Evolutionary conservation across 441 rosid genomes (phyloP).

Genomic region (Geranium incanum): DNA sequence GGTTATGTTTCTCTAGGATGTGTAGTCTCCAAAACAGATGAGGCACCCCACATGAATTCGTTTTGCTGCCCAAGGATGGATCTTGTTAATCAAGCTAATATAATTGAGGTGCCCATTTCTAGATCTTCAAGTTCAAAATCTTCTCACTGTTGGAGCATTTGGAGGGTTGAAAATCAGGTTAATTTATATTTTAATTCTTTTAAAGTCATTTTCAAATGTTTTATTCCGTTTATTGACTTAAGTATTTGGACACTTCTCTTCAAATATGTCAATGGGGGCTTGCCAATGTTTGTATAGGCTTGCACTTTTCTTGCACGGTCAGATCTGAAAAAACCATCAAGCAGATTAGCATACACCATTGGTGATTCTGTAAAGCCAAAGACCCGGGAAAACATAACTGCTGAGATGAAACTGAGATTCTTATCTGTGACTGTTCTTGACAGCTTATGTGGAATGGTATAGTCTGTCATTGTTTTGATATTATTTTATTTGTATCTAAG

Average conservation of each 20-base stretch:
- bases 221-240: constrained; percentile 5
- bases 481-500: not conserved
- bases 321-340: constrained; percentile 83
- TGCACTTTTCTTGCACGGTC: constrained; percentile 93
- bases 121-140: constrained; percentile 75
- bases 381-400: constrained; percentile 71
- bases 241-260: not conserved
- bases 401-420: constrained; percentile 80
- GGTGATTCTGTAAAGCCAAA: constrained; percentile 91
- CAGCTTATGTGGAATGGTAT: constrained; percentile 92
- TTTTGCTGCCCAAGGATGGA: constrained; percentile 95
- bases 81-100: constrained; percentile 80
- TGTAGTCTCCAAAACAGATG: constrained; percentile 70
- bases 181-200: constrained; percentile 14
- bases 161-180: constrained; percentile 99
- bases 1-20: constrained; percentile 95
- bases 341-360: constrained; percentile 68
- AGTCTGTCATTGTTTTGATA: constrained; percentile 12
- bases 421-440: constrained; percentile 80
- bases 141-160: constrained; percentile 90
- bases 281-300: constrained; percentile 53
- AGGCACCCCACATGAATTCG: constrained; percentile 54
- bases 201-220: constrained; percentile 7
- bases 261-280: not conserved
- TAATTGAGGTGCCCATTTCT: constrained; percentile 66